phyloP scores from a whole-genome alignment of 768 basidiomycete species.

The Saitozyma podzolica region DNA sequence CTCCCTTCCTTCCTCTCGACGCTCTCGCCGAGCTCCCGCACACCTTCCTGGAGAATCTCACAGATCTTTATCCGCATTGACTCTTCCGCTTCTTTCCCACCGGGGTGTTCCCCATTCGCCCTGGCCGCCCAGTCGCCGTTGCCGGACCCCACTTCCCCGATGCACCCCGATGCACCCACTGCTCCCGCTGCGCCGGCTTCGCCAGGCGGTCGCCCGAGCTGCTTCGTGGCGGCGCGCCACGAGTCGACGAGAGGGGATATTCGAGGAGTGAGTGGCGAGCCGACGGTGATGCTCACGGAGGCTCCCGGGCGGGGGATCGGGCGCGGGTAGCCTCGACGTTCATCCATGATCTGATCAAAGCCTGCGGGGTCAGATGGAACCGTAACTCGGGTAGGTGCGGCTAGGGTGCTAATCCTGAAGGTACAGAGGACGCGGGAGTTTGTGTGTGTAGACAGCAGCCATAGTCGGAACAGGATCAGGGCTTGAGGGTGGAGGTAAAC shows the following conservation, averaged over 20 bases:
- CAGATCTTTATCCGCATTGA: constrained; percentile 61
- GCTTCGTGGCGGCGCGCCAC: constrained; percentile 31
- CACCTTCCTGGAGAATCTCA: constrained; percentile 54
- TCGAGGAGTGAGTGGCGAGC: constrained; percentile 62
- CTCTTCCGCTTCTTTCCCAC: constrained; percentile 48
- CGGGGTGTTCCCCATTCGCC: constrained; percentile 28
- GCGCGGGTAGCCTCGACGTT: constrained; percentile 73
- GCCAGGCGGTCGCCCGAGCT: not conserved
- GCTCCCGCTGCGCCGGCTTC: constrained; percentile 16
- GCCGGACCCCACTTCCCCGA: constrained; percentile 14
- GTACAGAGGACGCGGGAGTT: too few relatives aligned
- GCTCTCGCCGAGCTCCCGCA: constrained; percentile 42
- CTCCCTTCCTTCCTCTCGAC: constrained; percentile 45
- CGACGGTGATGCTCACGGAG: constrained; percentile 73
- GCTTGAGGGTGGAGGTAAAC: not conserved
- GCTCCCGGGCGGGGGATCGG: constrained; percentile 65
- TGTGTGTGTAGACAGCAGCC: too few relatives aligned
- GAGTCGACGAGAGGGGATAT: constrained; percentile 45
- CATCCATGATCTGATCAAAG: constrained; percentile 89
- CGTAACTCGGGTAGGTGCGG: too few relatives aligned
- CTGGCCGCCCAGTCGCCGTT: constrained; percentile 26
- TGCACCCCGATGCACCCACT: constrained; percentile 39
- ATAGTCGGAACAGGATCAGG: not conserved
- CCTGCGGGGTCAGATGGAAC: constrained; percentile 53
- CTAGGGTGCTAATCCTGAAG: too few relatives aligned